These are phyloP conservation scores for Antrodiella citrinella DNA, from an alignment of 768 basidiomycete genomes.

Conservation along the genomic window DNA sequence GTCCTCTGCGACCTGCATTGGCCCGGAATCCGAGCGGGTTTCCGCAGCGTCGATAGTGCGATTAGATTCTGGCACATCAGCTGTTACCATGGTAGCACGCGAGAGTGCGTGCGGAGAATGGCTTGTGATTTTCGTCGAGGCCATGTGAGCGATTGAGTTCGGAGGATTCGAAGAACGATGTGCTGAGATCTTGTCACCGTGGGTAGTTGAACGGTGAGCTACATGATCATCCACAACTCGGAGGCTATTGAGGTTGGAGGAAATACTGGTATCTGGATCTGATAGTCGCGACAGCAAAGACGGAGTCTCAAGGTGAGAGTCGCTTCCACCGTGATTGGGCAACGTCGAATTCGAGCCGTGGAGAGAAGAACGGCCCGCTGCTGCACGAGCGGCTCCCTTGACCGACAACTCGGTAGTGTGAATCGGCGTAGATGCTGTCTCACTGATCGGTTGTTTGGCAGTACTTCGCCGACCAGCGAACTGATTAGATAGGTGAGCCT, in stretches of 20 bases:
- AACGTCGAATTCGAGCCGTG: no score
- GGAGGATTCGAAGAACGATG: no score
- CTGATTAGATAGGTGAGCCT: background rate
- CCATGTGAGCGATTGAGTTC: background rate
- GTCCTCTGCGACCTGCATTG: no score
- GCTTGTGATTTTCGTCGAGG: background rate
- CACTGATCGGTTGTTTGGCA: background rate
- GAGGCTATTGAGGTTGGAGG: background rate
- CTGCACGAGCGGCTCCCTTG: background rate
- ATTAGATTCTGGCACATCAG: background rate
- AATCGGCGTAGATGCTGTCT: no score
- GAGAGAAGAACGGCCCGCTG: no score
- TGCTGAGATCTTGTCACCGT: no score
- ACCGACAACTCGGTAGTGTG: background rate
- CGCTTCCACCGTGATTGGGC: no score
- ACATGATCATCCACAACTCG: no score
- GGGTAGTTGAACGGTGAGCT: no score
- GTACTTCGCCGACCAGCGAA: background rate
- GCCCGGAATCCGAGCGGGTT: no score
- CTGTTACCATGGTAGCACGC: background rate
- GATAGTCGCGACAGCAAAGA: conserved; percentile 24
- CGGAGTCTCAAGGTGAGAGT: conserved; percentile 1
- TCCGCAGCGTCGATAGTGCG: background rate
- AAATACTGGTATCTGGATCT: conserved; percentile 10
- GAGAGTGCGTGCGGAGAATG: background rate